Percentiles rank a stretch among this genome's conserved stretches.
These are phyloP conservation scores for Alternaria metachromatica DNA, from an alignment of 2,329 filamentous ascomycete species.

Conservation along the genomic window DNA sequence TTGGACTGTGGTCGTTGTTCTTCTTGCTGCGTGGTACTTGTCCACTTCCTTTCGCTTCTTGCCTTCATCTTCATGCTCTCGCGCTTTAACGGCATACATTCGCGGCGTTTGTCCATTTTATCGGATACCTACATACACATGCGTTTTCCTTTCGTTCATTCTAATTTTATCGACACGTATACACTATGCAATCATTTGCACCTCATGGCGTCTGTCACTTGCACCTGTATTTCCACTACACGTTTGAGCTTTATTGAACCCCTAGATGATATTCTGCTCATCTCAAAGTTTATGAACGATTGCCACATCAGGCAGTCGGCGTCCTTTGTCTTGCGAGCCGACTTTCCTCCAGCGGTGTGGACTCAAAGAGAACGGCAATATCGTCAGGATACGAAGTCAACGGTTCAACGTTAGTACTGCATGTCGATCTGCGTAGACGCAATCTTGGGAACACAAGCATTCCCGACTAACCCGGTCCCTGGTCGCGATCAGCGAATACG, in stretches of 20 bases:
- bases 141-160: background rate
- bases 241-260: background rate
- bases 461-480: too few relatives aligned
- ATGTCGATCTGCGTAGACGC: background rate
- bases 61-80: background rate
- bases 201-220: background rate
- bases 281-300: background rate
- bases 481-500: background rate
- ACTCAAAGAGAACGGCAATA: background rate
- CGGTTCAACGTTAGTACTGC: background rate
- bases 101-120: background rate
- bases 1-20: background rate
- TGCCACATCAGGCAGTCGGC: background rate
- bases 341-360: background rate
- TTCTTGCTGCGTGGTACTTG: background rate
- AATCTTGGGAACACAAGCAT: background rate
- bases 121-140: background rate
- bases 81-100: conserved; percentile 1
- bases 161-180: background rate
- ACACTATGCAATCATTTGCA: background rate
- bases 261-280: background rate
- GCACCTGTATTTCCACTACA: background rate
- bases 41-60: background rate
- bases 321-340: too few relatives aligned
- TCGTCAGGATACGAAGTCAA: background rate